Conservation (phyloP, 805 yeast species). For the Metschnikowia henanensis region DNA sequence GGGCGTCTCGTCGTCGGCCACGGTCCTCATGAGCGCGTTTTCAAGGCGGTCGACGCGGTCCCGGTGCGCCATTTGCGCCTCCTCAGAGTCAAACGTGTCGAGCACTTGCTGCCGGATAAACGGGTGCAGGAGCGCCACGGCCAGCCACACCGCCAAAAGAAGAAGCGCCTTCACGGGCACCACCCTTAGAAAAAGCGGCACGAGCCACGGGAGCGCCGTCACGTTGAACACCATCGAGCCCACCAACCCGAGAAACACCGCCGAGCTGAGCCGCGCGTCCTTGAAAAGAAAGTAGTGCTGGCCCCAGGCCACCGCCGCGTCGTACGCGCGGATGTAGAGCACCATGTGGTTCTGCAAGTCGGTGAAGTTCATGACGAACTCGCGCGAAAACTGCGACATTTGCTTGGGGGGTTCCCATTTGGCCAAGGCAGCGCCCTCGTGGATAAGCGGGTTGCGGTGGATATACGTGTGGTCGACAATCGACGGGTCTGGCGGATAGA, state of each 20-base stretch:
- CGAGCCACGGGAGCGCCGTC: slow-evolving; percentile 29
- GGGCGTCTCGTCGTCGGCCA: slow-evolving; percentile 11
- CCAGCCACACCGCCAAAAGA: slow-evolving; percentile 52
- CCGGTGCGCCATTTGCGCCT: slow-evolving; percentile 53
- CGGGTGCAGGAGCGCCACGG: slow-evolving; percentile 51
- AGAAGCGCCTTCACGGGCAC: slow-evolving; percentile 29
- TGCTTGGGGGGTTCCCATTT: slow-evolving; percentile 61
- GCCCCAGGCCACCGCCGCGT: slow-evolving; percentile 49
- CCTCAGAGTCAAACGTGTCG: slow-evolving; percentile 56
- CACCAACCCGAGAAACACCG: slow-evolving; percentile 45
- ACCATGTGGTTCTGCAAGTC: slow-evolving; percentile 84
- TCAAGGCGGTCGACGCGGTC: slow-evolving; percentile 53
- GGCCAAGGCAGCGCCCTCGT: slow-evolving; percentile 48
- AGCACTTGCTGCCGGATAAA: slow-evolving; percentile 46
- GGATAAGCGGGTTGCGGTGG: slow-evolving; percentile 33
- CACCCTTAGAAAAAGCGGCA: slow-evolving; percentile 30
- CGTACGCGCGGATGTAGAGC: slow-evolving; percentile 61
- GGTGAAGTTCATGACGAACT: slow-evolving; percentile 73
- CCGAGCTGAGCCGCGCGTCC: slow-evolving; percentile 58
- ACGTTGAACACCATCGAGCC: slow-evolving; percentile 19
- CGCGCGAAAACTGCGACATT: slow-evolving; percentile 75
- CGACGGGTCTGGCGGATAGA: slow-evolving; percentile 62
- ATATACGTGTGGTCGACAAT: slow-evolving; percentile 18
- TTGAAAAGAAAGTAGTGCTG: slow-evolving; percentile 61
- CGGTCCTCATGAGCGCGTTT: slow-evolving; percentile 22